These are phyloP conservation scores for Nidularia sp. DNA, from an alignment of 768 basidiomycete species.

Conservation along the genomic window DNA sequence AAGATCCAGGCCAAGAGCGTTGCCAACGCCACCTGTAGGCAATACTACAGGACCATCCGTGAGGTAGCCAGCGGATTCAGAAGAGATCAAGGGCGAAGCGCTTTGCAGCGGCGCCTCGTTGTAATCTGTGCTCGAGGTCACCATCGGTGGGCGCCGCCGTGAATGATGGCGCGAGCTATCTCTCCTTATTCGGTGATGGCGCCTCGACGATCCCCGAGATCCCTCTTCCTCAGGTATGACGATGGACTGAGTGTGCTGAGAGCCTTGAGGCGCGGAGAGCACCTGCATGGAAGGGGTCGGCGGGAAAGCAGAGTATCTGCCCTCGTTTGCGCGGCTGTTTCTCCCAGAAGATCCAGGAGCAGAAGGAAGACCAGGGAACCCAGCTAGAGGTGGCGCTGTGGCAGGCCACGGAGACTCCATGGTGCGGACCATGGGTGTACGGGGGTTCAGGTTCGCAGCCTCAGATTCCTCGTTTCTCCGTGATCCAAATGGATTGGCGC, in stretches of 20 bases:
- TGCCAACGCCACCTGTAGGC: constrained; percentile 2
- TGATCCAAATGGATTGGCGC: background rate
- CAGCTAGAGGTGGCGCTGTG: too few relatives aligned
- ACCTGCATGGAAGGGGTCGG: background rate
- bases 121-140: background rate
- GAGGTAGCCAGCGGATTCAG: background rate
- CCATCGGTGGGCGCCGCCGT: background rate
- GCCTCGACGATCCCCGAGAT: background rate
- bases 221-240: background rate
- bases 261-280: background rate
- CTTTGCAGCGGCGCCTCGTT: background rate
- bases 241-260: background rate
- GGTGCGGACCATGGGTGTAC: too few relatives aligned
- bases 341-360: too few relatives aligned
- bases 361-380: too few relatives aligned
- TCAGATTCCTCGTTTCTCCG: too few relatives aligned
- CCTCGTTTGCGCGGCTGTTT: background rate
- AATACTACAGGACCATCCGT: constrained; percentile 3
- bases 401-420: too few relatives aligned
- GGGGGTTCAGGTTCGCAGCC: too few relatives aligned
- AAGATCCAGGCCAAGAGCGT: constrained; percentile 21
- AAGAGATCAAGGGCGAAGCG: background rate
- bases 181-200: background rate
- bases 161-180: background rate
- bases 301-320: constrained; percentile 2